phyloP scores from a whole-genome alignment of 148 eudicot species.

The Rhododendron ovatum region DNA sequence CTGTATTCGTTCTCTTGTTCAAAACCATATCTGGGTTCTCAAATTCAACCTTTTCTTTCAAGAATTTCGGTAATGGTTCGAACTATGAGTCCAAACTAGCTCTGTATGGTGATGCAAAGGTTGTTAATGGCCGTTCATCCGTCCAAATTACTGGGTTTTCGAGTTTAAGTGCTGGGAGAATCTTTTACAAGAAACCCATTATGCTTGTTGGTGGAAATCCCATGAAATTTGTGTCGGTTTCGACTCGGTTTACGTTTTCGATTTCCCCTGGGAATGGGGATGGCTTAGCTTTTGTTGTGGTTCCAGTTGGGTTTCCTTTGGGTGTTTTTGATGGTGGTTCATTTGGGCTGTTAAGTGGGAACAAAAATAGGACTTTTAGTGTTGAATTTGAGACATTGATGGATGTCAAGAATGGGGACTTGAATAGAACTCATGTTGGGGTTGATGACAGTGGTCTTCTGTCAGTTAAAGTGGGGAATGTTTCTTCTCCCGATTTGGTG shows the following conservation, averaged over 20 bases:
- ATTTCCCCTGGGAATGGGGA: constrained; percentile 48
- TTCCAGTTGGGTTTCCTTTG: constrained; percentile 39
- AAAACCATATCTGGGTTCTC: constrained; percentile 24
- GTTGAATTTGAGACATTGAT: constrained; percentile 62
- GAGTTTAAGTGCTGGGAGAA: constrained; percentile 49
- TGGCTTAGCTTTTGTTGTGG: constrained; percentile 60
- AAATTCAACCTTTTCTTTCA: constrained; percentile 46
- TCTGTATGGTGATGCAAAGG: constrained; percentile 58
- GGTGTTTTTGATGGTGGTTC: constrained; percentile 42
- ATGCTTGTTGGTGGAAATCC: constrained; percentile 36
- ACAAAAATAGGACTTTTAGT: constrained; percentile 35
- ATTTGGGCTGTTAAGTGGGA: constrained; percentile 42
- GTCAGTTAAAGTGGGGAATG: constrained; percentile 50
- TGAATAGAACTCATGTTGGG: constrained; percentile 59
- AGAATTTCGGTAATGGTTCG: constrained; percentile 37
- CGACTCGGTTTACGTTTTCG: constrained; percentile 60
- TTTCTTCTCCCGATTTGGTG: constrained; percentile 38
- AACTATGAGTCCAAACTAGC: constrained; percentile 45
- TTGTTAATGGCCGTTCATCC: constrained; percentile 35
- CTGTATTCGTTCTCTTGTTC: constrained; percentile 28
- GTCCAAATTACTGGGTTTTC: constrained; percentile 45
- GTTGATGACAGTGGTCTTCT: constrained; percentile 43
- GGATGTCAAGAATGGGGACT: constrained; percentile 48
- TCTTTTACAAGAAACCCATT: constrained; percentile 62
- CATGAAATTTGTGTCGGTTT: constrained; percentile 49